Evolutionary conservation across 2,329 filamentous ascomycete species (phyloP), one percentile per base, ranked within the genome.

Genomic region (Lachnellula subtilissima): DNA sequence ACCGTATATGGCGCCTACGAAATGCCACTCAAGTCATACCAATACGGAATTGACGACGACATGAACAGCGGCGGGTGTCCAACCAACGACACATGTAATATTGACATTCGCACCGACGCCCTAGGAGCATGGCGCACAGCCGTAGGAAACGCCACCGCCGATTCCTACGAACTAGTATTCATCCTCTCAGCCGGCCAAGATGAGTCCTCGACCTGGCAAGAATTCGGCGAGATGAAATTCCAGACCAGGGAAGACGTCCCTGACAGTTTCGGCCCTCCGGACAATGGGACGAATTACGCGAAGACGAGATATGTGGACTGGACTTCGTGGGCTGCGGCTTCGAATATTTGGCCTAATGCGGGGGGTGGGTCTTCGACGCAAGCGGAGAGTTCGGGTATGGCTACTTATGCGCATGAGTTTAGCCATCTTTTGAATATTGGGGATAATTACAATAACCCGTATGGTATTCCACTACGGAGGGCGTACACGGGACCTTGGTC

Each of bases 171-270:
- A 28, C 17, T 58, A 1, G 50, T 58, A 2, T 60, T 60, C 47
- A 58, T 60, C 22, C 50, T 56, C 3, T 53, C 43, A 22, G 58
- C 58, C 15, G 58, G 58, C 12, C 53, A 58, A 48, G 58, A 60
- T 46, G 58, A 60, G 40, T 52, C 47, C 2, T 55, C 53, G 11
- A 55, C 58, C 42, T 60, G 58, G 58, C 58, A 60, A 56, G 55
- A 58, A 23, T 60, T 60, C 46, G 58, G 58, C 15, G 58, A 60
- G 36, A 60, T 60, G 55, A 55, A 58, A 19, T 60, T 60, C 42
- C 55, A 58, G 22, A 57, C 52, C 6, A 48, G 54, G 17, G 53
- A 60, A 40, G 58, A 60, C 23, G 50, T 60, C 4, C 55, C 58
- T 25, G 55, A 53, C 48, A 42, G 42, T 2, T 60, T 60, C 15